Base-by-base conservation (phyloP, 768 basidiomycete genomes). In the Royoungia palumana region DNA sequence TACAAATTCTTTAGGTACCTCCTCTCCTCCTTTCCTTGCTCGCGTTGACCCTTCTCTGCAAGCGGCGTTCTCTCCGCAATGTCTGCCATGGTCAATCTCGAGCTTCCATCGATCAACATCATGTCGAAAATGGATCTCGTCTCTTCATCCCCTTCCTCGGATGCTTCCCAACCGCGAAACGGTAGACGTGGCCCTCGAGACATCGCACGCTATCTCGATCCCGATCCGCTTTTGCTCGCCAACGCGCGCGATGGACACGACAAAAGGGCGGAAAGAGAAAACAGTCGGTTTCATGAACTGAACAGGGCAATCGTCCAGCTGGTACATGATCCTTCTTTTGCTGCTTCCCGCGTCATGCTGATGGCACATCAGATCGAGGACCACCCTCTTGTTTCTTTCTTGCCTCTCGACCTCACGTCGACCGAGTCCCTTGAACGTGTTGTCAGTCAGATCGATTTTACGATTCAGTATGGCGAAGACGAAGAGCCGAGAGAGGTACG, bases 51-150 rank as follows among this genome's bases (percentile, higher is more conserved):
- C 40, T 56, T 40, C 35, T 21, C 25, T 44, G 10, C 17, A 56
- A 92, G 92, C 50, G 96, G 96, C 17, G 95, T 98, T 8, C 76
- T 99, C 48, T 90, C 89, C 36, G 96, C 96, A 24, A 97, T 99
- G 96, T 94, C 91, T 32, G 94, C 95, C 24, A 99, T 99, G 96
- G 89, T 98, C 30, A 94, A 93, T 59, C 79, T 99, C 35, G 96
- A 97, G 63, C 83, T 96, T 30, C 94, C 94, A 1, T 94, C 93
- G 87, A 85, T 99, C 53, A 98, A 98, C 60, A 72, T 98, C 65
- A 93, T 99, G 89, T 95, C 92, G 37, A 99, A 99, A 70, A 98
- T 99, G 96, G 96, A 99, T 68, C 79, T 99, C 38, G 89, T 98
- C 39, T 90, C 81, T 0, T 22, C 57, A 1, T 28, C 54, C 2